A percentile compares a stretch with the other conserved stretches of the same genome.
phyloP scores from a whole-genome alignment of 2,329 filamentous ascomycete genomes.

The Beauveria rudraprayagi region DNA sequence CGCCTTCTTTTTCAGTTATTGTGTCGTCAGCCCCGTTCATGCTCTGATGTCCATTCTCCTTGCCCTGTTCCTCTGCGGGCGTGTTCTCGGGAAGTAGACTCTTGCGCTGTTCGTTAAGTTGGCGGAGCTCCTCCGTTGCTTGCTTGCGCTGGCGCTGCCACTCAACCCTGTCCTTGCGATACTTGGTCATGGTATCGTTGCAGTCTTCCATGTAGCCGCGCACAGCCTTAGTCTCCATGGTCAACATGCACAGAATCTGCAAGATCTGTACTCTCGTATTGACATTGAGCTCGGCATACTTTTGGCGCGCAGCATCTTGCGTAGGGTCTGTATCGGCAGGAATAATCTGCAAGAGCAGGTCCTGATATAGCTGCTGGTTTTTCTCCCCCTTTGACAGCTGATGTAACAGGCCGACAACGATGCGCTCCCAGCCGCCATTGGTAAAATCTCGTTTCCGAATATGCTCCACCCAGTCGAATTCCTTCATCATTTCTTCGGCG shows the following conservation, averaged over 20 bases:
- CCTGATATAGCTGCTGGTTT: conserved; percentile 64
- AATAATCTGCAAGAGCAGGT: conserved; percentile 71
- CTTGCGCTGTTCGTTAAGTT: conserved; percentile 65
- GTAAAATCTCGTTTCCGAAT: conserved; percentile 76
- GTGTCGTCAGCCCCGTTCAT: conserved; percentile 59
- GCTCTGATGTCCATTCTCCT: conserved; percentile 49
- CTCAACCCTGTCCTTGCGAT: conserved; percentile 93
- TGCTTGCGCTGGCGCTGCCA: conserved; percentile 71
- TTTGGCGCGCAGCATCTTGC: conserved; percentile 60
- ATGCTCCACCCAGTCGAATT: conserved; percentile 78
- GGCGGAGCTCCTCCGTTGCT: conserved; percentile 61
- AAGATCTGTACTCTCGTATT: conserved; percentile 75
- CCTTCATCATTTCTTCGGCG: conserved; percentile 65
- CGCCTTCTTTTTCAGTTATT: conserved; percentile 35
- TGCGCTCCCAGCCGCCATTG: conserved; percentile 84
- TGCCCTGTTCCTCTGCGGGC: conserved; percentile 47
- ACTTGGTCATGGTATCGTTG: conserved; percentile 86
- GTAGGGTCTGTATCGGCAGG: conserved; percentile 70
- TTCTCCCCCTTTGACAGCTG: conserved; percentile 72
- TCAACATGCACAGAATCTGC: conserved; percentile 79
- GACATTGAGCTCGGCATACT: conserved; percentile 71
- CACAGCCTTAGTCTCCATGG: conserved; percentile 76
- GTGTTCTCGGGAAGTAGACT: conserved; percentile 65
- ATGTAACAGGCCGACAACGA: conserved; percentile 78
- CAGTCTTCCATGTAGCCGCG: conserved; percentile 87